These are phyloP conservation scores for Pholiota microspora DNA, from an alignment of 768 basidiomycete genomes.

Conservation along the genomic window DNA sequence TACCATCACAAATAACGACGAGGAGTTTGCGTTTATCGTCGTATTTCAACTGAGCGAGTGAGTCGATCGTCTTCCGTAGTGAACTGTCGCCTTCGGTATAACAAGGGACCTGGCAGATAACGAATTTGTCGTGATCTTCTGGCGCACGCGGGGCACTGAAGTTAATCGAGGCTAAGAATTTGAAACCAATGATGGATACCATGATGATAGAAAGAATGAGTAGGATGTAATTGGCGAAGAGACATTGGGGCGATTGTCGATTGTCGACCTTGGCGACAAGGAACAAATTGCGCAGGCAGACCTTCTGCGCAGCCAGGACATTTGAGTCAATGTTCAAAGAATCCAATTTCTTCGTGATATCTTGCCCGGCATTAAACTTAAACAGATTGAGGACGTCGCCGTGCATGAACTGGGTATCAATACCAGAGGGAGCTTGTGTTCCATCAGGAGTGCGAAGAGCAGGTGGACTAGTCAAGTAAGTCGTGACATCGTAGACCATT, in stretches of 20 bases:
- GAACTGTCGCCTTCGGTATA: slow-evolving; percentile 95
- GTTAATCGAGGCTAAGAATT: slow-evolving; percentile 89
- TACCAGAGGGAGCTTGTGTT: slow-evolving; percentile 35
- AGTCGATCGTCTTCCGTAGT: slow-evolving; percentile 87
- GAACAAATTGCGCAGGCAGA: slow-evolving; percentile 93
- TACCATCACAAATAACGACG: slow-evolving; percentile 94
- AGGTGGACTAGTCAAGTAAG: slow-evolving; percentile 74
- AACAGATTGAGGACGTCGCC: slow-evolving; percentile 70
- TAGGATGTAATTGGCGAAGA: slow-evolving; percentile 89
- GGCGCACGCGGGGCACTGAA: slow-evolving; percentile 79
- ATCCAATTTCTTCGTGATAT: slow-evolving; percentile 78
- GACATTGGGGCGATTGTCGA: slow-evolving; percentile 87
- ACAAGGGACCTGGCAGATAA: slow-evolving; percentile 97
- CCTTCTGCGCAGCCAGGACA: slow-evolving; percentile 69
- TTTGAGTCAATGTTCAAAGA: slow-evolving; percentile 56
- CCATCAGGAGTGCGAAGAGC: slow-evolving; percentile 48
- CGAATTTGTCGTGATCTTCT: slow-evolving; percentile 95
- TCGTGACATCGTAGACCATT: slow-evolving; percentile 83
- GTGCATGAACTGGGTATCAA: slow-evolving; percentile 69
- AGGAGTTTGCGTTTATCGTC: slow-evolving; percentile 98
- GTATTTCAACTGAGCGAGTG: slow-evolving; percentile 90
- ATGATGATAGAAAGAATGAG: slow-evolving; percentile 88
- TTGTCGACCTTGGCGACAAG: slow-evolving; percentile 89
- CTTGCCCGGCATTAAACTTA: slow-evolving; percentile 68
- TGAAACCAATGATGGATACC: slow-evolving; percentile 95